Evolutionary conservation across 257 asterid species (phyloP), one percentile per base, ranked within the genome.

Genomic region (Perilla frutescens): DNA sequence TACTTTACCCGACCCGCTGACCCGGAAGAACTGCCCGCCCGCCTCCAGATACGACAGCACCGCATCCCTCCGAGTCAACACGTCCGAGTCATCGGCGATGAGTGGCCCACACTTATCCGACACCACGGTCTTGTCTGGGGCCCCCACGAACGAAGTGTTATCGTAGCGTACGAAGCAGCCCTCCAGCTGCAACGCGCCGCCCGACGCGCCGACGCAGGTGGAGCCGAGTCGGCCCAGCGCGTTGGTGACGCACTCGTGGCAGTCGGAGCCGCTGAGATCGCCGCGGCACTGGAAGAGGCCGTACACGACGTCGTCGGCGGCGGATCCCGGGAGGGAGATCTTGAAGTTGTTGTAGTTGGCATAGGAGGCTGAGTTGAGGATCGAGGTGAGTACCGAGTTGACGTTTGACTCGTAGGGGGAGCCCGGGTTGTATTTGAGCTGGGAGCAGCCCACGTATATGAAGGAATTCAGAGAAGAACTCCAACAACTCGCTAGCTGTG

Each of bases 221-320:
- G 75, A 26, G 2, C 93, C 96, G 62, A 93, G 88, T 3, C 80
- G 91, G 61, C 62, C 66, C 60, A 91, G 91, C 0, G 96, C 96
- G 13, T 7, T 39, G 49, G 83, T 55, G 6, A 93, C 80, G 68
- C 97, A 92, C 2, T 12, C 57, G 48, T 66, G 88, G 80, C 98
- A 90, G 41, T 81, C 96, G 36, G 83, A 11, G 75, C 8, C 55
- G 77, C 50, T 3, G 14, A 89, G 87, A 87, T 91, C 96, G 26
- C 96, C 96, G 11, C 96, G 96, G 81, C 98, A 93, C 75, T 93
- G 97, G 57, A 70, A 89, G 6, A 93, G 88, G 72, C 96, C 96
- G 76, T 91, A 89, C 2, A 89, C 87, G 65, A 68, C 49, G 77
- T 89, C 95, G 80, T 7, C 45, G 1, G 81, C 55, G 68, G 77